A percentile compares a stretch with the other conserved stretches of the same genome.
phyloP scores from a whole-genome alignment of 73 alveolate genomes.

The Blepharisma japonicum region DNA sequence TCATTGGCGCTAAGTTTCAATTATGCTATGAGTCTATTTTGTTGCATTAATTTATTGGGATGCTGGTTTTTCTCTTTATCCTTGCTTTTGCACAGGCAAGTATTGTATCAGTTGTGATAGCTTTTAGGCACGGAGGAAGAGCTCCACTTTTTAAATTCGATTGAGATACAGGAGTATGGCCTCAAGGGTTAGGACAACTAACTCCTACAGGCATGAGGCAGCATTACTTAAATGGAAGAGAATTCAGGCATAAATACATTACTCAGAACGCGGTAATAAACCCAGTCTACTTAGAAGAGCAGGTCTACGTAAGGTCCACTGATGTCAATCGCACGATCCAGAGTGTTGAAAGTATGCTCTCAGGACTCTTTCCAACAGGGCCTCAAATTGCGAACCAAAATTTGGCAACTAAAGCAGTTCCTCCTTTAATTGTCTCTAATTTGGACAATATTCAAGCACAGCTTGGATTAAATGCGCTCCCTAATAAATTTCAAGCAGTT shows the following conservation, averaged over 20 bases:
- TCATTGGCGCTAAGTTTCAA: no score
- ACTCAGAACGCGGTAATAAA: neutral
- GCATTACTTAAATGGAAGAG: constrained; percentile 26
- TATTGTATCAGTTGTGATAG: neutral
- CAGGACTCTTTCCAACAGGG: constrained; percentile 25
- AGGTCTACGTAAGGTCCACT: constrained; percentile 6
- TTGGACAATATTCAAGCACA: neutral
- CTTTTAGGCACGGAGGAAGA: constrained; percentile 31
- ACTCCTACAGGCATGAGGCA: constrained; percentile 29
- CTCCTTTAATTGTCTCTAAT: constrained; percentile 4
- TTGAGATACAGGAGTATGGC: constrained; percentile 13
- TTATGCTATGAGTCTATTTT: no score
- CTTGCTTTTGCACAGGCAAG: neutral
- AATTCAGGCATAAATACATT: constrained; percentile 9
- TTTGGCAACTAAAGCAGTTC: constrained; percentile 16
- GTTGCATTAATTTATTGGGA: no score
- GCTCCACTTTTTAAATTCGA: neutral
- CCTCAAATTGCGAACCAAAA: neutral
- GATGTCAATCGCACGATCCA: constrained; percentile 3
- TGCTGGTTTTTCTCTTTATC: neutral
- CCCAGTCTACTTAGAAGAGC: neutral
- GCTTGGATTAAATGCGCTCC: constrained; percentile 25
- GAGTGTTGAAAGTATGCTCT: neutral
- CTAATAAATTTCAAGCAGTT: neutral
- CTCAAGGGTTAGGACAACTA: constrained; percentile 22